Percentiles rank a stretch among this genome's conserved stretches.
phyloP scores from a whole-genome alignment of 2,329 filamentous ascomycete genomes.

The Sphaerulina vaccinii region DNA sequence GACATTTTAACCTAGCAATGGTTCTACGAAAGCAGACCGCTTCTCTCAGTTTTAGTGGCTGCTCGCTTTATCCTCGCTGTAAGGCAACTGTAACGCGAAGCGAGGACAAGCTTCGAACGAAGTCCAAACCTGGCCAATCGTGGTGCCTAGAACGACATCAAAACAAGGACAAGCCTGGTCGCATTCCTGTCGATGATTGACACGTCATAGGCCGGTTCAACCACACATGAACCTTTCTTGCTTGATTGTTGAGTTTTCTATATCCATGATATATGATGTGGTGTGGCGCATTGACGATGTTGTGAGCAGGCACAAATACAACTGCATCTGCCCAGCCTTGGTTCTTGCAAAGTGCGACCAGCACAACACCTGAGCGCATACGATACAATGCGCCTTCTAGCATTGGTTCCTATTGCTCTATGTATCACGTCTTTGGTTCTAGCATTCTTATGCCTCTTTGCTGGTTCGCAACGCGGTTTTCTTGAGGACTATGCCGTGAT shows the following conservation, averaged over 20 bases:
- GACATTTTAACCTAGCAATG: neutral
- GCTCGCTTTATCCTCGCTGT: neutral
- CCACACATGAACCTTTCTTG: neutral
- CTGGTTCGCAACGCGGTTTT: slow-evolving; percentile 55
- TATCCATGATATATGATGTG: neutral
- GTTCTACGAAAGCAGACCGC: neutral
- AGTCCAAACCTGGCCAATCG: neutral
- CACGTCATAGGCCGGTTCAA: neutral
- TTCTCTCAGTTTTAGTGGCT: neutral
- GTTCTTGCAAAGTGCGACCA: neutral
- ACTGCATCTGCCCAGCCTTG: neutral
- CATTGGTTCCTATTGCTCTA: slow-evolving; percentile 35
- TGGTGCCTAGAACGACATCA: neutral
- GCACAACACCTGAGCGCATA: neutral
- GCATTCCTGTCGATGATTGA: neutral
- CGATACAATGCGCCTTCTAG: slow-evolving; percentile 31
- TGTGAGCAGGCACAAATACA: neutral
- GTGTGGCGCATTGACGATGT: neutral
- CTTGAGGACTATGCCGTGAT: slow-evolving; percentile 50
- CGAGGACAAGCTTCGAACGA: neutral
- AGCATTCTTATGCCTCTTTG: slow-evolving; percentile 60
- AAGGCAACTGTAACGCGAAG: neutral
- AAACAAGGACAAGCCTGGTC: neutral
- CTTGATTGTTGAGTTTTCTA: neutral
- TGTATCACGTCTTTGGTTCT: slow-evolving; percentile 57